Conservation (phyloP, 2,329 filamentous ascomycete species). For the Stemphylium lycopersici region DNA sequence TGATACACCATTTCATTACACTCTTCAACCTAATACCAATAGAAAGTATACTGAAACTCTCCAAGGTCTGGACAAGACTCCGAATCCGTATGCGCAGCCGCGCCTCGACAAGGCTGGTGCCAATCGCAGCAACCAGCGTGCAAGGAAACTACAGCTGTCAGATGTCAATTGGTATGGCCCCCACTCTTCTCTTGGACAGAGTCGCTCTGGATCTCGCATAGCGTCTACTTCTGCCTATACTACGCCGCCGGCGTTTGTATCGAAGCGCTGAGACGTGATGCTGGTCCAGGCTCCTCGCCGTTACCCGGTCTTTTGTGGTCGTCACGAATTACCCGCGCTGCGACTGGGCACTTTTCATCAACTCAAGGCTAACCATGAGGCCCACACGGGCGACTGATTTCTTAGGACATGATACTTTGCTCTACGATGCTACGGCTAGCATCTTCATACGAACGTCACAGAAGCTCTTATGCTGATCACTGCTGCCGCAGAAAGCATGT, state of each 20-base stretch:
- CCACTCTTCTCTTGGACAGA: conserved; percentile 27
- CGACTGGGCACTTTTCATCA: conserved; percentile 4
- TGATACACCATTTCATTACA: conserved; percentile 59
- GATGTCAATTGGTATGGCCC: conserved; percentile 92
- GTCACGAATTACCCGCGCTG: conserved; percentile 15
- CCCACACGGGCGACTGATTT: conserved; percentile 30
- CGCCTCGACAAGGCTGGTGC: conserved; percentile 63
- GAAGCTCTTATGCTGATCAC: conserved; percentile 7
- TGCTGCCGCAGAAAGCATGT: conserved; percentile 9
- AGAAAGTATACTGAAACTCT: conserved; percentile 53
- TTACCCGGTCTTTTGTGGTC: background rate
- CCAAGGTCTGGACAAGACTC: conserved; percentile 50
- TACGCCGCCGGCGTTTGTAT: conserved; percentile 7
- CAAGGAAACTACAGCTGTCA: conserved; percentile 89
- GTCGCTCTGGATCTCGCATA: conserved; percentile 13
- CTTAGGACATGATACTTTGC: conserved; percentile 39
- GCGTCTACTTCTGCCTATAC: conserved; percentile 6
- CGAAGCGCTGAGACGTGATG: conserved; percentile 19
- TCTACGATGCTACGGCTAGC: conserved; percentile 31
- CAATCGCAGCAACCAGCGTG: conserved; percentile 77
- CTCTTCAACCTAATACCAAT: conserved; percentile 55
- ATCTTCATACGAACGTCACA: conserved; percentile 23
- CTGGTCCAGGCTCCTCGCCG: conserved; percentile 13
- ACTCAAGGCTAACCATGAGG: conserved; percentile 34
- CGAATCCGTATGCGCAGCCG: conserved; percentile 53